These are phyloP conservation scores for Alternaria sp. DNA, from an alignment of 2,329 filamentous ascomycete genomes.

Conservation along the genomic window DNA sequence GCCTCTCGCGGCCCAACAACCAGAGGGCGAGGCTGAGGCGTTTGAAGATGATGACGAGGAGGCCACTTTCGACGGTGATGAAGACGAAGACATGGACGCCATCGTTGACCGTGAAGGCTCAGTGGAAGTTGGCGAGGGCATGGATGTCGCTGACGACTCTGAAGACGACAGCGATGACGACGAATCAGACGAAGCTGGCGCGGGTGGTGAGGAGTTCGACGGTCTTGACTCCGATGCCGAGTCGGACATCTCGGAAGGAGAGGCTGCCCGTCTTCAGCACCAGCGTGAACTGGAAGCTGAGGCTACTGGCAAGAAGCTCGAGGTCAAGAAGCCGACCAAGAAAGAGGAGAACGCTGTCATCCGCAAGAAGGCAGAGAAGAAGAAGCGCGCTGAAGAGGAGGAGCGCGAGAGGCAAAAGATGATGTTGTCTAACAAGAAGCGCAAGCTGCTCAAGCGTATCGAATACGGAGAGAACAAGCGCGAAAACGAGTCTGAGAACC, in stretches of 20 bases:
- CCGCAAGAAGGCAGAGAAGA: slow-evolving; percentile 70
- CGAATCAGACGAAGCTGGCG: slow-evolving; percentile 45
- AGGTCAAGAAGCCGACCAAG: slow-evolving; percentile 45
- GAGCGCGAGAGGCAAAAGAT: slow-evolving; percentile 93
- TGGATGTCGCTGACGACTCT: slow-evolving; percentile 56
- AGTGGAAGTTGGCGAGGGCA: slow-evolving; percentile 56
- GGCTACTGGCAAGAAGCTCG: slow-evolving; percentile 70
- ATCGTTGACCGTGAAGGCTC: slow-evolving; percentile 49
- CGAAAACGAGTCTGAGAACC: slow-evolving; percentile 84
- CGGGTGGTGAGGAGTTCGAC: slow-evolving; percentile 48
- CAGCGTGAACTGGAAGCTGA: slow-evolving; percentile 94
- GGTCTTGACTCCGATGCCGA: slow-evolving; percentile 59
- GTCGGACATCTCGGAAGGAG: slow-evolving; percentile 60
- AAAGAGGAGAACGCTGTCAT: slow-evolving; percentile 69
- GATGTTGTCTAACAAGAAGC: slow-evolving; percentile 98
- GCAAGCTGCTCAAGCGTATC: slow-evolving; percentile 98
- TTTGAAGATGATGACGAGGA: slow-evolving; percentile 62
- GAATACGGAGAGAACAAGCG: slow-evolving; percentile 92
- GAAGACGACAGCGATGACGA: slow-evolving; percentile 54
- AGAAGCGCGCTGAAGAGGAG: slow-evolving; percentile 72
- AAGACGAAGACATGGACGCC: slow-evolving; percentile 36
- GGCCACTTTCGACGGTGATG: slow-evolving; percentile 49
- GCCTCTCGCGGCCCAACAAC: slow-evolving; percentile 84
- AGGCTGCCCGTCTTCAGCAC: slow-evolving; percentile 69
- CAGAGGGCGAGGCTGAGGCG: slow-evolving; percentile 80